Conservation (phyloP, 176 grass and related monocot species). For the Ensete glaucum region DNA sequence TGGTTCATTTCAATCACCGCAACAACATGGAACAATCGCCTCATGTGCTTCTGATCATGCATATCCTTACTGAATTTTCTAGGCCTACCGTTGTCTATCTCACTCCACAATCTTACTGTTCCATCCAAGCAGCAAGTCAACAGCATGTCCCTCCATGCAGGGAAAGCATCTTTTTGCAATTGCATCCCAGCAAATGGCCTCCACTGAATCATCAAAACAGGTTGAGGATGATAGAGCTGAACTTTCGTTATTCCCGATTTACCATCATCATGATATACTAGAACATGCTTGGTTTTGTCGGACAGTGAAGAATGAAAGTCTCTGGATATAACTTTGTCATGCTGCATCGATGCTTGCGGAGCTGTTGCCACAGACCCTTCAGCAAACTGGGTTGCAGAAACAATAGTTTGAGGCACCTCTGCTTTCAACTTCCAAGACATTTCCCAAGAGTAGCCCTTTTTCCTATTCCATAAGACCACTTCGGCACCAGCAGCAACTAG, state of each 20-base stretch:
- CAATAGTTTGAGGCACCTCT: conserved; percentile 51
- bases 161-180: conserved; percentile 24
- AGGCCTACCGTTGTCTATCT: conserved; percentile 36
- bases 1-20: conserved; percentile 71
- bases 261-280: conserved; percentile 62
- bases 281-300: conserved; percentile 29
- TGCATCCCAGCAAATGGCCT: conserved; percentile 31
- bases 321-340: neutral
- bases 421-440: conserved; percentile 50
- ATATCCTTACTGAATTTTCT: conserved; percentile 39
- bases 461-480: conserved; percentile 54
- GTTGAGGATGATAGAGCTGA: conserved; percentile 55
- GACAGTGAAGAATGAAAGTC: neutral
- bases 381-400: conserved; percentile 48
- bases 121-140: conserved; percentile 84
- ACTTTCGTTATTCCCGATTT: conserved; percentile 41
- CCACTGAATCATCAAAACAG: conserved; percentile 87
- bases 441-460: conserved; percentile 47
- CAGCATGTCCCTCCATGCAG: conserved; percentile 50
- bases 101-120: conserved; percentile 68
- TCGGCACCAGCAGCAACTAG: conserved; percentile 49
- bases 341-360: conserved; percentile 19
- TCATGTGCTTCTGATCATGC: conserved; percentile 21
- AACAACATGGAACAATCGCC: conserved; percentile 52
- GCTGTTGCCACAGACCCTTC: conserved; percentile 55